These are phyloP conservation scores for Jacaranda copaia DNA, from an alignment of 257 asterid species.

Conservation along the genomic window DNA sequence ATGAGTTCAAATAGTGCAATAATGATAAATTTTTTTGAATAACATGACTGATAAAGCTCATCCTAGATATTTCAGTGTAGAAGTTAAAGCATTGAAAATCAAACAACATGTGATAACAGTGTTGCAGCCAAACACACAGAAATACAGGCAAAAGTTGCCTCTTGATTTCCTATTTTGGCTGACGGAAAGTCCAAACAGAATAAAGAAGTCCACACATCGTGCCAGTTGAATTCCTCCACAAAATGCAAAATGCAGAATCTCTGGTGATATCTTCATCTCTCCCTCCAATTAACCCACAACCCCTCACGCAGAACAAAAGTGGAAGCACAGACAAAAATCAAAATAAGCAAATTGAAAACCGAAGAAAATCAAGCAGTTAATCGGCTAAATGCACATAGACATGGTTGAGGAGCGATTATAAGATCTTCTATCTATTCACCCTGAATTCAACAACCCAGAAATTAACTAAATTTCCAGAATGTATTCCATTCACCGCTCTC, in stretches of 20 bases:
- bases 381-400: not conserved
- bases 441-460: not conserved
- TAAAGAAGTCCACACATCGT: slow-evolving; percentile 1
- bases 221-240: slow-evolving; percentile 7
- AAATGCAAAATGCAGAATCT: not conserved
- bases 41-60: not conserved
- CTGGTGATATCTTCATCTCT: slow-evolving; percentile 16
- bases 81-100: slow-evolving; percentile 14
- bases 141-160: not conserved
- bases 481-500: slow-evolving; percentile 22
- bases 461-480: slow-evolving; percentile 8
- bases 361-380: not conserved
- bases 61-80: not conserved
- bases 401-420: not conserved
- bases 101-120: slow-evolving; percentile 18
- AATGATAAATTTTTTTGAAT: not conserved
- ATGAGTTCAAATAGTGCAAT: slow-evolving; percentile 15
- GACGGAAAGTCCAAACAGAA: not conserved
- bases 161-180: not conserved
- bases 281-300: not conserved
- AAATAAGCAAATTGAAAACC: not conserved
- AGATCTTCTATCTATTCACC: slow-evolving; percentile 3
- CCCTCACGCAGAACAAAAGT: not conserved
- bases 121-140: not conserved
- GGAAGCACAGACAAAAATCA: slow-evolving; percentile 20